Evolutionary conservation across 2,329 filamentous ascomycete genomes (phyloP), one percentile per base, ranked within the genome.

Genomic region (Tothia fuscella): DNA sequence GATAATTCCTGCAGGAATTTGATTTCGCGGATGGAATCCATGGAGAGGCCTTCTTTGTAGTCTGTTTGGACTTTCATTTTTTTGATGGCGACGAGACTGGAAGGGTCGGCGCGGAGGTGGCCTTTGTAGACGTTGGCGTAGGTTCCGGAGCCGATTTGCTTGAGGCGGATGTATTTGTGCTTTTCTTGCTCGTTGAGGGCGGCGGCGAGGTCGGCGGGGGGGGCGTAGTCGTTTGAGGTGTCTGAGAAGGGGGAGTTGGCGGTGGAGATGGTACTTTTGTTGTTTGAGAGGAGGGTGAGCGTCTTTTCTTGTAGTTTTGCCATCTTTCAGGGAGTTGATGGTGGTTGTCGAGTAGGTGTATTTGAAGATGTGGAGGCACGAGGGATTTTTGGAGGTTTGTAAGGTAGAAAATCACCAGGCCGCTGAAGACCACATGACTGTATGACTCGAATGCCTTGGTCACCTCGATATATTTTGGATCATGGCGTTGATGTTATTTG

Each of bases 51-150:
- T 60, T 96, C 87, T 46, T 77, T 80, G 65, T 85, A 93, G 56
- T 89, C 83, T 46, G 82, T 80, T 52, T 86, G 82, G 45, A 87
- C 70, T 59, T 91, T 91, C 67, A 91, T 91, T 66, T 89, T 91
- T 62, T 93, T 93, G 68, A 93, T 89, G 53, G 91, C 91, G 48
- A 98, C 84, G 42, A 82, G 74, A 31, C 76, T 73, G 25, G 71
- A 71, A 5, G 86, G 81, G 52, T 91, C 78, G 45, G 65, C 58
- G 48, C 79, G 76, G 34, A 91, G 72, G 61, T 89, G 82, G 40
- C 88, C 91, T 41, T 88, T 77, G 67, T 87, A 95, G 55, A 98
- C 91, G 54, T 93, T 80, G 58, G 91, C 91, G 60, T 98, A 98
- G 49, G 91, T 96, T 67, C 91, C 91, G 63, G 93, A 86, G 60